Evolutionary conservation across 129 eudicot genomes (phyloP).

Genomic region (Oenanthe sinensis): DNA sequence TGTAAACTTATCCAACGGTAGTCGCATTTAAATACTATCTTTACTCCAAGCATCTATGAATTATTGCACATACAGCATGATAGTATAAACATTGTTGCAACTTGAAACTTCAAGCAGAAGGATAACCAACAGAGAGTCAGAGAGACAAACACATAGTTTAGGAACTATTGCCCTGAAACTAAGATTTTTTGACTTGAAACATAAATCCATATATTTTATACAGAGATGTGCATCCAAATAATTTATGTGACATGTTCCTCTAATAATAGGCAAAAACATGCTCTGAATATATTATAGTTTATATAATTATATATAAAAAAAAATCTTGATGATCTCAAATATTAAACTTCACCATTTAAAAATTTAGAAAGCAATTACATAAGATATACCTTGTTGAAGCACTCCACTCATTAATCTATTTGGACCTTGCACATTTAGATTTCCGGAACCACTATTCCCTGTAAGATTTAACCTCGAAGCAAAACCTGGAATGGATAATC

Average conservation of each 20-base stretch:
- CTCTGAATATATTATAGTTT: neutral
- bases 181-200: neutral
- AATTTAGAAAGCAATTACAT: neutral
- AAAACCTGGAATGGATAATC: slow-evolving; percentile 78
- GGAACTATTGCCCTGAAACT: neutral
- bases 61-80: neutral
- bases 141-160: neutral
- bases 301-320: neutral
- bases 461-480: slow-evolving; percentile 68
- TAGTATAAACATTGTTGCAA: neutral
- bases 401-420: slow-evolving; percentile 87
- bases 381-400: slow-evolving; percentile 87
- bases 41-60: neutral
- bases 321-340: neutral
- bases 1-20: neutral
- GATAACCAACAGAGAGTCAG: neutral
- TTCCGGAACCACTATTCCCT: slow-evolving; percentile 68
- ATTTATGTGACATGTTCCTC: neutral
- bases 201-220: neutral
- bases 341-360: neutral
- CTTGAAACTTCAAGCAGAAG: neutral
- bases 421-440: slow-evolving; percentile 69
- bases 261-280: neutral
- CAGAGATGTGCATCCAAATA: neutral
- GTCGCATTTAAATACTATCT: neutral